phyloP scores from a whole-genome alignment of 2,329 filamentous ascomycete genomes.

The Myriosclerotinia duriaeana region DNA sequence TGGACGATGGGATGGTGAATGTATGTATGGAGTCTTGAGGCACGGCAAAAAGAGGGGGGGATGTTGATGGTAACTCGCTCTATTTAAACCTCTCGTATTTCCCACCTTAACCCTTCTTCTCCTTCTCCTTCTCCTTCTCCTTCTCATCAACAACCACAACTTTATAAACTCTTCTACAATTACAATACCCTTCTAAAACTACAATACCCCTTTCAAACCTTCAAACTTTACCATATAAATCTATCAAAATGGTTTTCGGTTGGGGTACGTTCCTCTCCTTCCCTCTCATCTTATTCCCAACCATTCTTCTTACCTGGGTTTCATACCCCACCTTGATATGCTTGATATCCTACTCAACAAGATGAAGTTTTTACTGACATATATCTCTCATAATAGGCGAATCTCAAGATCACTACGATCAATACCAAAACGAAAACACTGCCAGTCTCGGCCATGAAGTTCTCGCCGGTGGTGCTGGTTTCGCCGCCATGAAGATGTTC shows the following conservation, averaged over 20 bases:
- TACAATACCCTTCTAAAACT: constrained; percentile 12
- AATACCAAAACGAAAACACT: constrained; percentile 47
- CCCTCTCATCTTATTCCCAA: not conserved
- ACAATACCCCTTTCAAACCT: not conserved
- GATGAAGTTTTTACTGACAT: constrained; percentile 12
- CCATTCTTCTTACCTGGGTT: not conserved
- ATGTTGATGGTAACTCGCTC: not conserved
- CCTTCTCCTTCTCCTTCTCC: not conserved
- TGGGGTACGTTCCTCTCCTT: constrained; percentile 31
- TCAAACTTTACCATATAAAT: constrained; percentile 24
- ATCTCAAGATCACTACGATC: constrained; percentile 46
- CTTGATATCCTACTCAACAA: no score
- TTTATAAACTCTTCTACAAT: not conserved
- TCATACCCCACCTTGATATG: not conserved
- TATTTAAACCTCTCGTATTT: constrained; percentile 25
- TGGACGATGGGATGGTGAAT: not conserved
- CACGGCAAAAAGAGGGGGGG: not conserved
- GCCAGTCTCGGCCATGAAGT: constrained; percentile 73
- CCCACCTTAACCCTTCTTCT: not conserved
- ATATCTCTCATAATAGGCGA: constrained; percentile 41
- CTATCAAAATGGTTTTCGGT: constrained; percentile 36
- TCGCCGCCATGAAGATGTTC: constrained; percentile 77
- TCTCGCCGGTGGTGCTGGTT: constrained; percentile 72
- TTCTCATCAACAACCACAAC: not conserved
- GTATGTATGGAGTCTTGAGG: not conserved